These are phyloP conservation scores for Potentilla sterilis DNA, from an alignment of 306 rosid species.

Conservation along the genomic window DNA sequence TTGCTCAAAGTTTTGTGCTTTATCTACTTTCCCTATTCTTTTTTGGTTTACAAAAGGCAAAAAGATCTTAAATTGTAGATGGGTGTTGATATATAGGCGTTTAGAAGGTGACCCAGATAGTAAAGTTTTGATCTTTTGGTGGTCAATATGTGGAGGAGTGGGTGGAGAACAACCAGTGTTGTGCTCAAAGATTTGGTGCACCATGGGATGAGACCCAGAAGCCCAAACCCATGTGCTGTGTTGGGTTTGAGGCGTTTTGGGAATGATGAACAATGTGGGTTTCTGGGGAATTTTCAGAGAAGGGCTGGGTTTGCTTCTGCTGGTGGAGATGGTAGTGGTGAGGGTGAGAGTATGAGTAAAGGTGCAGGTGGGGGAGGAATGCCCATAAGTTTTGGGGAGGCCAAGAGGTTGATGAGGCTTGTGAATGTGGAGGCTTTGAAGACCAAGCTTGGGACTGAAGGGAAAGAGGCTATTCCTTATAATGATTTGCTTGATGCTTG, in stretches of 20 bases:
- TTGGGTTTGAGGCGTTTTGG: slow-evolving; percentile 8
- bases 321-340: background rate
- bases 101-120: background rate
- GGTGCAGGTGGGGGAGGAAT: slow-evolving; percentile 38
- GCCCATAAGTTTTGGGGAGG: slow-evolving; percentile 55
- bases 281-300: background rate
- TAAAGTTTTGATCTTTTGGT: background rate
- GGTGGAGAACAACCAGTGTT: background rate
- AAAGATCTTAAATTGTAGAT: background rate
- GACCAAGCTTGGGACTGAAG: slow-evolving; percentile 64
- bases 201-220: background rate
- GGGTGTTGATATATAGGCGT: background rate
- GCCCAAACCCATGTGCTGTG: background rate
- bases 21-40: background rate
- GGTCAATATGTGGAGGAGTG: slow-evolving; percentile 17
- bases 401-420: slow-evolving; percentile 86
- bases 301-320: slow-evolving; percentile 12
- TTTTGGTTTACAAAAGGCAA: background rate
- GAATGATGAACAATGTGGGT: background rate
- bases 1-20: background rate
- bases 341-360: background rate
- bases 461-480: slow-evolving; percentile 66
- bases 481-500: slow-evolving; percentile 72
- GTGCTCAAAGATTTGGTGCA: slow-evolving; percentile 1
- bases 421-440: slow-evolving; percentile 82